Evolutionary conservation across 164 flowering plant species (phyloP), one percentile per base, ranked within the genome.

Genomic region (Vitis rotundifolia): DNA sequence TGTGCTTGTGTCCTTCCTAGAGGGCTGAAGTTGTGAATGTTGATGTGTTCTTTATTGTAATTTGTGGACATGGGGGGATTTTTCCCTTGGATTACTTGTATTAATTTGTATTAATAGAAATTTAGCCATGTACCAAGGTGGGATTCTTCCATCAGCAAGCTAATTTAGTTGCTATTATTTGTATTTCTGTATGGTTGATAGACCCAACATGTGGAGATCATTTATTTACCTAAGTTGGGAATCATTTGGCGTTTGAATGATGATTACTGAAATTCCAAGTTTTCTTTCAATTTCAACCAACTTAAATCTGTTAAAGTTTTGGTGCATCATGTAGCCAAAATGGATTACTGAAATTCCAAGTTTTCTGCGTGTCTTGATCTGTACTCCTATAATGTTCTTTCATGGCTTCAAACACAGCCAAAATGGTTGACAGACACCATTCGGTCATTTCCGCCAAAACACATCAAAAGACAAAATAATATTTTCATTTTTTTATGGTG

Each of bases 1-100:
- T 11, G 44, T 37, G 44, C 44, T 15, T 5, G 51, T 58, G 16
- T 18, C 11, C 51, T 14, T 57, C 49, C 69, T 56, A 14, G n/a
- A 56, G 16, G 58, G 13, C 65, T 62, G 16, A 13, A 52, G 57
- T 28, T 18, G 59, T 64, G 19, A 19, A 51, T 49, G 67, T 54
- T 55, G 37, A 26, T 47, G 63, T 67, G n/a, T 14, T 58, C 29
- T 11, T 44, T 57, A 49, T 49, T 63, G 31, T 48, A 49, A 13
- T 71, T 61, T 11, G 26, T 63, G 19, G 51, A 19, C 16, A 47
- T 26, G 10, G 66, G 59, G 10, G 29, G 59, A 18, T 57, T n/a
- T 51, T 53, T 53, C 26, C 6, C 59, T 16, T 57, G 16, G 28
- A 19, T 57, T 57, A 19, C 16, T 57, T 57, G 59, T 57, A 57